Percentiles rank a stretch among this genome's conserved stretches.
Conservation (phyloP, 176 grass and related monocot species). For the Bromus sterilis region DNA sequence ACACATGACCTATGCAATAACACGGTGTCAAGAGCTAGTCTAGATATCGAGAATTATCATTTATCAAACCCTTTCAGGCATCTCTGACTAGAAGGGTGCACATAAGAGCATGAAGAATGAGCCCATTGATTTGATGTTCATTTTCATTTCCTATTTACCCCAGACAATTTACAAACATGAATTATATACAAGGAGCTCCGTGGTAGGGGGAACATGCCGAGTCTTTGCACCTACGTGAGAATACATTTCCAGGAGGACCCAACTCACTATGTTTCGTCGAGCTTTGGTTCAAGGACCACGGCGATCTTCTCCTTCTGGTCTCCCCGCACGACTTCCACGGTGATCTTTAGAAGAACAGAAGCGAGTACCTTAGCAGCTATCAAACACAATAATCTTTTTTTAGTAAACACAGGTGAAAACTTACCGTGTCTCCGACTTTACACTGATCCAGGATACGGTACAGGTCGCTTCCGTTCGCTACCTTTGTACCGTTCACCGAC, state of each 20-base stretch:
- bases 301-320: slow-evolving; percentile 91
- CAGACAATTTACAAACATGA: slow-evolving; percentile 23
- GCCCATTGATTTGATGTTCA: neutral
- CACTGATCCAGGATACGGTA: slow-evolving; percentile 96
- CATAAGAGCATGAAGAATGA: neutral
- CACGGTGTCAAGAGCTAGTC: neutral
- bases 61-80: too few species aligned
- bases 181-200: slow-evolving; percentile 35
- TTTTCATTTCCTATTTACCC: neutral
- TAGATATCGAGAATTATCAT: neutral
- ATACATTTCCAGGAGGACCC: neutral
- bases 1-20: too few species aligned
- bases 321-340: slow-evolving; percentile 84
- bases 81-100: neutral
- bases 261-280: slow-evolving; percentile 62
- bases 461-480: slow-evolving; percentile 83
- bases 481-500: slow-evolving; percentile 82
- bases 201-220: slow-evolving; percentile 6
- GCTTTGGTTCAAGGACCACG: slow-evolving; percentile 89
- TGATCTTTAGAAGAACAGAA: slow-evolving; percentile 40
- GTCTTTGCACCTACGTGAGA: slow-evolving; percentile 5
- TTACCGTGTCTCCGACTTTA: slow-evolving; percentile 97
- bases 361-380: neutral
- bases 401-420: neutral
- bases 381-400: neutral